Base-by-base conservation (phyloP, 306 rosid species). In the Cercis canadensis region DNA sequence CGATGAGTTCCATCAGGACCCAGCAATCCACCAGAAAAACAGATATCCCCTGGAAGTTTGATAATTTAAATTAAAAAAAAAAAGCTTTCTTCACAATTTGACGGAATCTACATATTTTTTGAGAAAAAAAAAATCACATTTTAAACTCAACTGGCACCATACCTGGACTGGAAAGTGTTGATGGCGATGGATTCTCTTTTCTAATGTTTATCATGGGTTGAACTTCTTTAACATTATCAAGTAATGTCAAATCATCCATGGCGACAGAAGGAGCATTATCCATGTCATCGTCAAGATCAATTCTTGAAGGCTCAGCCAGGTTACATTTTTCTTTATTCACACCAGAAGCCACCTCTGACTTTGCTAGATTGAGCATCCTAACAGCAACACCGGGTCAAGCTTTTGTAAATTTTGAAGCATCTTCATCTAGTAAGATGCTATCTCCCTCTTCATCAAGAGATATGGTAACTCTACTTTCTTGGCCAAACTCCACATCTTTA, bases 1-100 rank as follows among this genome's bases (percentile, higher is more conserved):
- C 95, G 74, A 55, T 82, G 78, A 54, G 92, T 57, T 78, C 99
- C 98, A 84, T 90, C 97, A 66, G 94, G 92, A 65, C 95, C 97
- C 80, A 79, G 80, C 75, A 93, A 85, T 65, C 94, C 96, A 63
- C 98, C 92, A 74, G 98, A 88, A 81, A 87, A 87, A 61, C 96
- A 84, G 1, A 68, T 15, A 46, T 65, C 84, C 60, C 73, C 96
- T 84, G 84, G 41, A 67, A 41, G 31, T 66, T 82, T 24, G 15
- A 75, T 53, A 62, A 73, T 24, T 24, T 24, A 24, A 24, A 3
- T n/a, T 24, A 24, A 24, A 24, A 24, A 24, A 24, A 24, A 1
- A 1, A 24, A 24, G 29, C 29, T 54, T 37, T 53, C 41, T 57
- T 43, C 52, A 12, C 11, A 17, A 31, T 57, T 70, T 53, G 40